Conservation (phyloP, 2,329 filamentous ascomycete genomes). For the Graphilbum ipis-grandicollis region DNA sequence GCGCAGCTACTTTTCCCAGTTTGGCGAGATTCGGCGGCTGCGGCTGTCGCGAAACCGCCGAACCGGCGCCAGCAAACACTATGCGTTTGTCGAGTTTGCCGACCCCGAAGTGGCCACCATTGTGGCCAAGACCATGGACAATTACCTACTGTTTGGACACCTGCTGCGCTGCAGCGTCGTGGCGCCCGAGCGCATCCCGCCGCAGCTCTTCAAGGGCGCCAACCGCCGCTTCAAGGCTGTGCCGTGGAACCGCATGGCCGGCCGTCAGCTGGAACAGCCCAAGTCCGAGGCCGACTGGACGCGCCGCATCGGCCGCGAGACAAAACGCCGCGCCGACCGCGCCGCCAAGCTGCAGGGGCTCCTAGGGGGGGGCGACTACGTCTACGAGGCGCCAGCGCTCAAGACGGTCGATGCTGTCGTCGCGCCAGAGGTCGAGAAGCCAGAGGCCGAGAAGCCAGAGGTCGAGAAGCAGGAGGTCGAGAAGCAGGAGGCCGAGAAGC, state of each 20-base stretch:
- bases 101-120: conserved; percentile 68
- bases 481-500: conserved; percentile 3
- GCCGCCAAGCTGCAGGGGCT: conserved; percentile 53
- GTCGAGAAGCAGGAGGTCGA: not conserved
- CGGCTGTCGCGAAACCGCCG: conserved; percentile 82
- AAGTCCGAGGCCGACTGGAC: conserved; percentile 63
- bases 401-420: conserved; percentile 23
- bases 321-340: conserved; percentile 49
- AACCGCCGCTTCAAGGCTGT: conserved; percentile 75
- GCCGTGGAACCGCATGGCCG: conserved; percentile 76
- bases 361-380: conserved; percentile 46
- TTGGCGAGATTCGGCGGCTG: conserved; percentile 62
- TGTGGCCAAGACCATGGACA: conserved; percentile 91
- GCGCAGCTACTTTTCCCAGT: conserved; percentile 84
- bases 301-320: conserved; percentile 55
- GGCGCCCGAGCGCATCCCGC: conserved; percentile 59
- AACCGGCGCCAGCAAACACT: conserved; percentile 84
- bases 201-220: conserved; percentile 74
- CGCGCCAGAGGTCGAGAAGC: not conserved
- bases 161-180: conserved; percentile 63
- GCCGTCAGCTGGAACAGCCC: conserved; percentile 55
- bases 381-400: conserved; percentile 57
- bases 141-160: conserved; percentile 89
- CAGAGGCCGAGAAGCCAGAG: not conserved
- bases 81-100: conserved; percentile 82